Evolutionary conservation across 306 rosid species (phyloP).

Genomic region (Sindora glabra): DNA sequence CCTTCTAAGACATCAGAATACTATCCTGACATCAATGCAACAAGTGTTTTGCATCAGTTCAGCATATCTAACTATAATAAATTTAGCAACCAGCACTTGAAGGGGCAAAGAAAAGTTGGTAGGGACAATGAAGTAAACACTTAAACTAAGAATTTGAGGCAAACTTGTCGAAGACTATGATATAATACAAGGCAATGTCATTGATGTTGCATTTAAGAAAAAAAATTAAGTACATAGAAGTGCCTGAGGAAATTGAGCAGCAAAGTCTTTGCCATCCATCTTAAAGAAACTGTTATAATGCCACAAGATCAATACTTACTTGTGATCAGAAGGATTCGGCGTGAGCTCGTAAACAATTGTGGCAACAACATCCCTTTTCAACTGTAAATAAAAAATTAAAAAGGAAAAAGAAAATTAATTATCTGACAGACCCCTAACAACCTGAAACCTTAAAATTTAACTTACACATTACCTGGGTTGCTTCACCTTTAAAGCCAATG

Average conservation of each 20-base stretch:
- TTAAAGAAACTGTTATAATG: no score
- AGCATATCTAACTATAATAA: not conserved
- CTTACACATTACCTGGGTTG: constrained; percentile 69
- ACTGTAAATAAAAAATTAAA: constrained; percentile 47
- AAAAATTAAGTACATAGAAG: no score
- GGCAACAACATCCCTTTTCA: constrained; percentile 86
- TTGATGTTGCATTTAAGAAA: no score
- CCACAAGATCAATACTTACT: constrained; percentile 42
- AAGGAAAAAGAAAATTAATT: constrained; percentile 8
- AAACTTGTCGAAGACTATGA: no score
- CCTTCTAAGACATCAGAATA: not conserved
- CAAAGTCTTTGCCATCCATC: no score
- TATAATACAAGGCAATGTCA: no score
- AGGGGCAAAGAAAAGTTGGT: no score
- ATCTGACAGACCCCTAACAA: constrained; percentile 4
- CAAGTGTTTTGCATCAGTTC: not conserved
- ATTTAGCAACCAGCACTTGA: no score
- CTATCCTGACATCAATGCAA: not conserved
- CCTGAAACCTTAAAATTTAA: not conserved
- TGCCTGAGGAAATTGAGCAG: no score
- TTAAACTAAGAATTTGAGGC: no score
- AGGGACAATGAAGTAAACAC: no score
- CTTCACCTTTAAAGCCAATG: constrained; percentile 96
- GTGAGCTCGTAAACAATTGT: constrained; percentile 81
- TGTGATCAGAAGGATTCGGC: constrained; percentile 99